Evolutionary conservation across 2,329 filamentous ascomycete genomes (phyloP).

Genomic region (Parastagonospora avenae): DNA sequence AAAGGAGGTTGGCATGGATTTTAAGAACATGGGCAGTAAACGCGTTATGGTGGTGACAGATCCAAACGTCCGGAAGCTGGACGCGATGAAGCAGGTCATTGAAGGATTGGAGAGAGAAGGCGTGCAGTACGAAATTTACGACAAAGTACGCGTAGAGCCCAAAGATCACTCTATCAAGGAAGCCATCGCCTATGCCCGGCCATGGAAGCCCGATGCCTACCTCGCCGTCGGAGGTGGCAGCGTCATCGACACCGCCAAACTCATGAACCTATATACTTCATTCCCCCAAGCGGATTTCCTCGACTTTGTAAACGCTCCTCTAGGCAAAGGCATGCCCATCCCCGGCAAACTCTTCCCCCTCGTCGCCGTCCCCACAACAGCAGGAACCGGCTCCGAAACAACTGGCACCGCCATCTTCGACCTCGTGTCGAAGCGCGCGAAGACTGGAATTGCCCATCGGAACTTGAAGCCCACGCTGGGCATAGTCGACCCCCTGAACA

Average conservation of each 20-base stretch:
- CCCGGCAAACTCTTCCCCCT: constrained; percentile 73
- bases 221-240: constrained; percentile 90
- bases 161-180: constrained; percentile 93
- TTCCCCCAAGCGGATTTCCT: constrained; percentile 94
- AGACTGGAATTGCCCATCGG: constrained; percentile 94
- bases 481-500: constrained; percentile 86
- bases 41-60: constrained; percentile 94
- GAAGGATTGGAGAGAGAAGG: constrained; percentile 80
- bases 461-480: constrained; percentile 95
- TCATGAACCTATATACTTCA: constrained; percentile 95
- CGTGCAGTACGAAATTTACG: constrained; percentile 80
- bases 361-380: constrained; percentile 83
- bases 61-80: constrained; percentile 75
- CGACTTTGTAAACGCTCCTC: constrained; percentile 95
- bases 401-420: constrained; percentile 99
- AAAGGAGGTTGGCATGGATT: constrained; percentile 97
- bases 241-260: constrained; percentile 96
- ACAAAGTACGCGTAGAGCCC: constrained; percentile 82
- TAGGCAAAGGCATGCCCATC: constrained; percentile 82
- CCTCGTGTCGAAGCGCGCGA: constrained; percentile 83
- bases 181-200: constrained; percentile 84
- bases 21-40: constrained; percentile 86
- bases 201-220: constrained; percentile 83
- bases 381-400: constrained; percentile 89
- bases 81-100: constrained; percentile 87